A percentile compares a stretch with the other conserved stretches of the same genome.
Evolutionary conservation across 140 eudicot species (phyloP).

Genomic region (Erigeron philadelphicus): DNA sequence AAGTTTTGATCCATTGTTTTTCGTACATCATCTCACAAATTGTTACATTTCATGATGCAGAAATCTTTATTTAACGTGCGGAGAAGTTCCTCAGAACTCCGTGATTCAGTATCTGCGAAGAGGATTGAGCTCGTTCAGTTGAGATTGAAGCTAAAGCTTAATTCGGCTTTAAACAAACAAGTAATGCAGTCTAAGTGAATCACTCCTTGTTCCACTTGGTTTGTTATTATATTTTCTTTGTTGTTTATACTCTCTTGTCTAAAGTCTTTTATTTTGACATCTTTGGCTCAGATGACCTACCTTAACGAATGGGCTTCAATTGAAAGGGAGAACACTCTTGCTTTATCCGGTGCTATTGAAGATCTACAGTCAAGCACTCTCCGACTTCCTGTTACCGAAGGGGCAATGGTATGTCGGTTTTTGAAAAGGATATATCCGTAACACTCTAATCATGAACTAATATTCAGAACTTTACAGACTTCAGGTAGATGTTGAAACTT

Average conservation of each 20-base stretch:
- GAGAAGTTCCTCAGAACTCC: conserved; percentile 57
- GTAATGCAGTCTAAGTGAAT: conserved; percentile 31
- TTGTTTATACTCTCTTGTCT: conserved; percentile 12
- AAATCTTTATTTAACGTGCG: conserved; percentile 54
- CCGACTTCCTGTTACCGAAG: conserved; percentile 72
- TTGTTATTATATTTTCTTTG: neutral
- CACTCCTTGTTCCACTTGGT: neutral
- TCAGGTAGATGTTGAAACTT: conserved; percentile 60
- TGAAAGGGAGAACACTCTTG: conserved; percentile 51
- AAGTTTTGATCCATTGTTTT: neutral
- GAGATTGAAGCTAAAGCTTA: conserved; percentile 57
- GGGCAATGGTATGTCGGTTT: conserved; percentile 65
- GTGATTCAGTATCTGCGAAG: conserved; percentile 50
- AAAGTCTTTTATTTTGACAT: conserved; percentile 16
- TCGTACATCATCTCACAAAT: too few relatives aligned
- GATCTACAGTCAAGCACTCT: conserved; percentile 87
- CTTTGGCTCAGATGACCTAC: conserved; percentile 47
- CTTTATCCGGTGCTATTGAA: conserved; percentile 51
- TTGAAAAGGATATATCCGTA: neutral
- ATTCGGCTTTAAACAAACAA: conserved; percentile 56
- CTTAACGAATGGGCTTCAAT: conserved; percentile 68
- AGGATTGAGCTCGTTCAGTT: conserved; percentile 53
- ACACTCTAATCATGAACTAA: neutral
- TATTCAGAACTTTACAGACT: neutral
- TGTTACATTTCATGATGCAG: conserved; percentile 39